phyloP scores from a whole-genome alignment of 176 grass and related monocot genomes.

The Canna indica region DNA sequence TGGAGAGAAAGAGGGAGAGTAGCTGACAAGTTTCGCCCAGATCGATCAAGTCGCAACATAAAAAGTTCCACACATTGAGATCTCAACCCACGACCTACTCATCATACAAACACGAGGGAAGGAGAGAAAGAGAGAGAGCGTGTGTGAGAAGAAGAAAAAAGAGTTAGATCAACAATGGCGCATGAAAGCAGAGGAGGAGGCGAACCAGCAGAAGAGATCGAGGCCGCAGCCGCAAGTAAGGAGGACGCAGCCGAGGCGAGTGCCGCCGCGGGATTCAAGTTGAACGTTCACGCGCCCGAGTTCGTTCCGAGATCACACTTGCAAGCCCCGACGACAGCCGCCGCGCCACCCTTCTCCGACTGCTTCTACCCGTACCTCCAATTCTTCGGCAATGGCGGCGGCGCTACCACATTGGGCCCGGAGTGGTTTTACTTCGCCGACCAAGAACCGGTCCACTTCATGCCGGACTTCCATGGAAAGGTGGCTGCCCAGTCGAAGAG shows the following conservation, averaged over 20 bases:
- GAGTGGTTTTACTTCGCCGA: conserved; percentile 64
- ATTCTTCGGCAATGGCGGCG: conserved; percentile 9
- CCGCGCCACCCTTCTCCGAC: neutral
- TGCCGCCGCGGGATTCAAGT: conserved; percentile 26
- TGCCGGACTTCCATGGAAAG: conserved; percentile 56
- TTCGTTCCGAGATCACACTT: conserved; percentile 49
- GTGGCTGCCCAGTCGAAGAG: conserved; percentile 11
- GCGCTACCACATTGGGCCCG: neutral
- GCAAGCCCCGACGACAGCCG: conserved; percentile 13
- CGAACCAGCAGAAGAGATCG: neutral
- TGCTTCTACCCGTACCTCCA: conserved; percentile 66
- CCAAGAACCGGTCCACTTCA: conserved; percentile 48
- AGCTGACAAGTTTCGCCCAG: neutral
- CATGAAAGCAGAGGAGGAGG: neutral
- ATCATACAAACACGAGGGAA: neutral
- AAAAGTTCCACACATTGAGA: no score
- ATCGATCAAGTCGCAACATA: no score
- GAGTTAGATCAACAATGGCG: neutral
- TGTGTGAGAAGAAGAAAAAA: neutral
- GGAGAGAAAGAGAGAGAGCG: neutral
- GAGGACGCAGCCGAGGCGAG: conserved; percentile 5
- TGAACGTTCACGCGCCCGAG: conserved; percentile 62
- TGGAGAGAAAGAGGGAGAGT: neutral
- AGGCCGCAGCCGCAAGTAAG: neutral
- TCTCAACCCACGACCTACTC: no score